Conservation (phyloP, 140 eudicot species). For the Ambrosia hybrid region DNA sequence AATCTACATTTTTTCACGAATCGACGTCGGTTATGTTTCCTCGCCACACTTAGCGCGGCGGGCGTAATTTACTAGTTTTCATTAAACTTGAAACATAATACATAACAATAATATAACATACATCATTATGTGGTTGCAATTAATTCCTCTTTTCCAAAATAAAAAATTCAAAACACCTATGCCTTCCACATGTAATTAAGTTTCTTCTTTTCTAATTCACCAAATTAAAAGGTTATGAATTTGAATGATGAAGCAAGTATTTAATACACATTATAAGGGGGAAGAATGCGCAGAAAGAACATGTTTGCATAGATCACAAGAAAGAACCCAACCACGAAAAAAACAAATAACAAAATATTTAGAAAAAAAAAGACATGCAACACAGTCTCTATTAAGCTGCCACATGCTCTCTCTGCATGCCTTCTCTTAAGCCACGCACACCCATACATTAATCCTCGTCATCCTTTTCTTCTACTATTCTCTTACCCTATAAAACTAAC, state of each 20-base stretch:
- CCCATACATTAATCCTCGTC: slow-evolving; percentile 40
- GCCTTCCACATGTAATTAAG: background rate
- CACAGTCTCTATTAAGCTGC: slow-evolving; percentile 33
- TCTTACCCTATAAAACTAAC: slow-evolving; percentile 17
- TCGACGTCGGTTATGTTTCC: too few relatives aligned
- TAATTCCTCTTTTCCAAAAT: background rate
- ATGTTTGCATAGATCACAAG: slow-evolving; percentile 31
- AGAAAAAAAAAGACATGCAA: slow-evolving; percentile 34
- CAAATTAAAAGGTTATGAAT: background rate
- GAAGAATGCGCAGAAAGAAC: background rate
- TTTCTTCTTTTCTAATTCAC: background rate
- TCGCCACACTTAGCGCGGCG: too few relatives aligned
- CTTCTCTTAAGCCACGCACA: slow-evolving; percentile 49
- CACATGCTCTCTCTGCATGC: slow-evolving; percentile 57
- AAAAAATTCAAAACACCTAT: background rate
- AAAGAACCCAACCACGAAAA: slow-evolving; percentile 19
- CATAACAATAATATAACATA: too few relatives aligned
- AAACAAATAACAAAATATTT: slow-evolving; percentile 24
- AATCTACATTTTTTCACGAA: too few relatives aligned
- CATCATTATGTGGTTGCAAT: background rate
- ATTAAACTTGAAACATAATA: background rate
- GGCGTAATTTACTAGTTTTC: too few relatives aligned
- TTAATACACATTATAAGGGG: background rate
- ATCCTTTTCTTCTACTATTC: slow-evolving; percentile 1
- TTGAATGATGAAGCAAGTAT: too few relatives aligned